These are phyloP conservation scores for Sphaerulina vaccinii DNA, from an alignment of 2,329 filamentous ascomycete species.

Conservation along the genomic window DNA sequence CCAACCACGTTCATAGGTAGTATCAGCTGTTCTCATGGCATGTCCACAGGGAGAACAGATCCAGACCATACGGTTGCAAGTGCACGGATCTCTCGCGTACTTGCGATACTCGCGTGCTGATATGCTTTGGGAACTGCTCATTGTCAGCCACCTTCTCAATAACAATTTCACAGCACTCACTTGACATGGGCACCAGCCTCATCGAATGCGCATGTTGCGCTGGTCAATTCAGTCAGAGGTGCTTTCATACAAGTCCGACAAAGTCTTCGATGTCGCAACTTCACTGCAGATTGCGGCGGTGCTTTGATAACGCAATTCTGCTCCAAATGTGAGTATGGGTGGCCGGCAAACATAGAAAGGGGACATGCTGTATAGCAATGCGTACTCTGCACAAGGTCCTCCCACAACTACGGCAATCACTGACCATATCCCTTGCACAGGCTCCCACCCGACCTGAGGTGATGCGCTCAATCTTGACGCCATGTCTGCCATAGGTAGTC, in stretches of 20 bases:
- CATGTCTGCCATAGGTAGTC: conserved; percentile 28
- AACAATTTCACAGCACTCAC: conserved; percentile 9
- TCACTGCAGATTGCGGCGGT: conserved; percentile 65
- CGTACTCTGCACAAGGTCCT: conserved; percentile 76
- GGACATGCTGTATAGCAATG: not conserved
- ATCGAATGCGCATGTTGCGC: conserved; percentile 32
- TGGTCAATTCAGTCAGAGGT: conserved; percentile 56
- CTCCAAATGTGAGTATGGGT: conserved; percentile 13
- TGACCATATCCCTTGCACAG: conserved; percentile 86
- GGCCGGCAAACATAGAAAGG: not conserved
- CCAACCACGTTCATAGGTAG: conserved; percentile 69
- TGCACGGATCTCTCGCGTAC: conserved; percentile 58
- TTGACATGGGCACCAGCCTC: conserved; percentile 15
- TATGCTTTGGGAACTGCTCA: not conserved
- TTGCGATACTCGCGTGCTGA: conserved; percentile 13
- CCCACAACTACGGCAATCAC: conserved; percentile 74
- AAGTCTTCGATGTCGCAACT: conserved; percentile 75
- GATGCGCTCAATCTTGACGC: conserved; percentile 41
- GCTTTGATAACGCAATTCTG: conserved; percentile 91
- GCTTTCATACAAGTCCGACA: conserved; percentile 73
- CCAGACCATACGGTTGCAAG: conserved; percentile 66
- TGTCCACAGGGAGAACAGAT: conserved; percentile 82
- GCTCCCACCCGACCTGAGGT: conserved; percentile 68
- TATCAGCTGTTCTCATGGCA: conserved; percentile 61
- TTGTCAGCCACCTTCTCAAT: not conserved